A percentile compares a stretch with the other conserved stretches of the same genome.
Evolutionary conservation across 768 basidiomycete genomes (phyloP).

Genomic region (Trametopsis cervina): DNA sequence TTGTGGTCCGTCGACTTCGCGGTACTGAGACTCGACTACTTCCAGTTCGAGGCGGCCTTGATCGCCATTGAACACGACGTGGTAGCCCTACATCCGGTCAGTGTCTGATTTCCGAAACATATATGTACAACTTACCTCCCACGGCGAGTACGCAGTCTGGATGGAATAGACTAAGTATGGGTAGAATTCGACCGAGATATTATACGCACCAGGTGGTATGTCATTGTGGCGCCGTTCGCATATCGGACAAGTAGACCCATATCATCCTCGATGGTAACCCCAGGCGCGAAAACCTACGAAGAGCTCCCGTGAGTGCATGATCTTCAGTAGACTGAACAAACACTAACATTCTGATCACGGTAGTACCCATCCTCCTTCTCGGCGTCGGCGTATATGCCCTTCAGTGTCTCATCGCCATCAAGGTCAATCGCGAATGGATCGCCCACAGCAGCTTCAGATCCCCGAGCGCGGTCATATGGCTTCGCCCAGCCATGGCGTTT

Average conservation of each 20-base stretch:
- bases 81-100: conserved; percentile 29
- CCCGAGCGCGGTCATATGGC: conserved; percentile 38
- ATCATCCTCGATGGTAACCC: conserved; percentile 45
- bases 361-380: conserved; percentile 44
- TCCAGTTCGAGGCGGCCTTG: conserved; percentile 44
- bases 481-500: conserved; percentile 40
- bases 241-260: conserved; percentile 43
- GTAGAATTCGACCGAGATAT: no score
- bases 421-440: conserved; percentile 46
- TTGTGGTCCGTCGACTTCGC: conserved; percentile 24
- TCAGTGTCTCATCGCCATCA: conserved; percentile 35
- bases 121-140: conserved; percentile 22
- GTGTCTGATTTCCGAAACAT: not conserved
- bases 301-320: not conserved
- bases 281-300: conserved; percentile 31
- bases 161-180: not conserved
- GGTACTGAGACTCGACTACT: conserved; percentile 39
- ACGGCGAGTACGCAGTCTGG: conserved; percentile 36
- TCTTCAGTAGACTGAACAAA: no score
- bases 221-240: conserved; percentile 40
- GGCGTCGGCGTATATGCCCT: conserved; percentile 39
- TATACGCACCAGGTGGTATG: conserved; percentile 39
- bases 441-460: conserved; percentile 32
- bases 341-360: conserved; percentile 39
- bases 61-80: conserved; percentile 48